Percentiles rank a stretch among this genome's conserved stretches.
phyloP scores from a whole-genome alignment of 768 basidiomycete genomes.

The Rhizopogon vesiculosus region DNA sequence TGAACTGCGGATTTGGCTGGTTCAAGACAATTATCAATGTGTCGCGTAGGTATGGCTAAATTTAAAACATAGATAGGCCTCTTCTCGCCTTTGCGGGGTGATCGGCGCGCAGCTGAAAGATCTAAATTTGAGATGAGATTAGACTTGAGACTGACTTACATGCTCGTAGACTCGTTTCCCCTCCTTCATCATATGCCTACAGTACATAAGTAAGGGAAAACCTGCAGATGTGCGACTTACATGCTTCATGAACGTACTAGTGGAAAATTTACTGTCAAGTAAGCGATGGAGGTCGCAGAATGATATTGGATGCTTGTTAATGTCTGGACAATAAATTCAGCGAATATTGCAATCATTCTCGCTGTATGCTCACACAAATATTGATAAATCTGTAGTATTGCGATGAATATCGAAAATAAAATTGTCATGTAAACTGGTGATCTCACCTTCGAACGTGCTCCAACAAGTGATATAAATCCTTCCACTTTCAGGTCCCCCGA shows the following conservation, averaged over 20 bases:
- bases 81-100: constrained; percentile 76
- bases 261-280: constrained; percentile 61
- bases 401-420: constrained; percentile 13
- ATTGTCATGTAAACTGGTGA: constrained; percentile 11
- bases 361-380: constrained; percentile 63
- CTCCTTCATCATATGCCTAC: constrained; percentile 70
- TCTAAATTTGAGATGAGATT: constrained; percentile 9
- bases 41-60: constrained; percentile 56
- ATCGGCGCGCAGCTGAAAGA: constrained; percentile 51
- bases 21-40: constrained; percentile 76
- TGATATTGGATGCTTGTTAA: constrained; percentile 72
- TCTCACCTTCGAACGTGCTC: constrained; percentile 65
- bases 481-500: constrained; percentile 52
- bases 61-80: constrained; percentile 83
- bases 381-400: constrained; percentile 62
- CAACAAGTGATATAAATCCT: constrained; percentile 84
- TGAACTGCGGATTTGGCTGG: constrained; percentile 70
- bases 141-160: constrained; percentile 10
- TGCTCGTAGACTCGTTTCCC: constrained; percentile 34
- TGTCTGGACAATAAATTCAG: constrained; percentile 40
- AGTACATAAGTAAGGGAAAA: constrained; percentile 2
- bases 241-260: constrained; percentile 71
- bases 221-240: constrained; percentile 32
- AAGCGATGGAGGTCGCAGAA: constrained; percentile 61
- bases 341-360: not conserved